Evolutionary conservation across 805 yeast species (phyloP).

Genomic region (Danielozyma ontarioensis): DNA sequence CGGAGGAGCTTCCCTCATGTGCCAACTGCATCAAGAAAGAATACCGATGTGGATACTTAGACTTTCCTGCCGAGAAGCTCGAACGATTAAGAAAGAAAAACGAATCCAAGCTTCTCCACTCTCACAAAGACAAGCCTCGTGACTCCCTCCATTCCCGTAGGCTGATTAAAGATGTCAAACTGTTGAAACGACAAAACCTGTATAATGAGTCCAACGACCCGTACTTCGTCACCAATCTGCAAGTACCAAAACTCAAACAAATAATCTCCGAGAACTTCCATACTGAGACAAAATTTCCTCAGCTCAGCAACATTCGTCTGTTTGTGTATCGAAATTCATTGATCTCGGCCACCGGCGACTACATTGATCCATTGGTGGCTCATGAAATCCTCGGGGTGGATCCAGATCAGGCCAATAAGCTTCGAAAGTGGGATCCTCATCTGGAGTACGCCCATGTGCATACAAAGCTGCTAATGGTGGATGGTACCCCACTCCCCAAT

Average conservation of each 20-base stretch:
- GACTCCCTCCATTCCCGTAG: conserved; percentile 1
- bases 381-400: not conserved
- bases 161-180: not conserved
- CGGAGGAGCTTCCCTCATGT: conserved; percentile 40
- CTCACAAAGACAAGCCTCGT: conserved; percentile 2
- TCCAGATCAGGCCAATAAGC: not conserved
- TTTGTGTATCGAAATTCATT: not conserved
- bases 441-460: too few relatives aligned
- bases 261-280: not conserved
- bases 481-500: conserved; percentile 17
- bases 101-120: conserved; percentile 12
- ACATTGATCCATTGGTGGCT: not conserved
- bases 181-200: not conserved
- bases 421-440: too few relatives aligned
- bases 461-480: too few relatives aligned
- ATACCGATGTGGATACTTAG: conserved; percentile 37
- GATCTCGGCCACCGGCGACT: not conserved
- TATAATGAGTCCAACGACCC: not conserved
- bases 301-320: not conserved
- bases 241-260: not conserved
- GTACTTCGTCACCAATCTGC: too few relatives aligned
- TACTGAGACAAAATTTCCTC: not conserved
- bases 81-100: conserved; percentile 31
- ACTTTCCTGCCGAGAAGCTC: conserved; percentile 33
- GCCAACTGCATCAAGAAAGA: conserved; percentile 33